Evolutionary conservation across 2,329 filamentous ascomycete species (phyloP), one percentile per base, ranked within the genome.

Genomic region (Cladosporium sp.): DNA sequence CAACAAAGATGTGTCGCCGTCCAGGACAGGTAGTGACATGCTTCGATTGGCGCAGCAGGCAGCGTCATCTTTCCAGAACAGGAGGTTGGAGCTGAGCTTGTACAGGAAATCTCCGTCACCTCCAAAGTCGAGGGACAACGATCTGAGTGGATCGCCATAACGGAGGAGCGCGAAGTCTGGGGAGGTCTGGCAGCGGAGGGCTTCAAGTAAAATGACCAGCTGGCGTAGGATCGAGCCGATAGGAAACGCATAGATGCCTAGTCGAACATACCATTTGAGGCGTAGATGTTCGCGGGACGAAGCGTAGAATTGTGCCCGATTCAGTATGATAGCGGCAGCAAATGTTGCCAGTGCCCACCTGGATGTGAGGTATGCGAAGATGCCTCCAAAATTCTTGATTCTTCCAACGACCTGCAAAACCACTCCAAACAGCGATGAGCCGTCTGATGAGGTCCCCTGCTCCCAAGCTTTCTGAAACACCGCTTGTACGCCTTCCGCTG

Each of bases 301-400:
- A 40, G 90, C 92, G 70, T 95, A 97, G 61, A 97, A 93, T 54
- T 91, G 85, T 6, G 93, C 95, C 53, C 93, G 83, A 67, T 97
- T 97, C 19, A 97, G 76, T 54, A 96, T 74, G 54, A 97, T 81
- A 18, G 89, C 89, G 77, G 92, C 87, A 35, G 85, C 82, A 61
- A 97, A 84, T 62, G 90, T 96, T 49, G 85, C 84, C 54, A 97
- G 74, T 0, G 92, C 91, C 93, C 93, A 97, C 69, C 87, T 87
- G 70, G 89, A 95, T 1, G 88, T 95, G 41, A 90, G 78, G 70
- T 97, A 98, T 62, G 84, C 87, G 70, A 97, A 91, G 54, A 97
- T 83, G 56, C 88, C 90, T 42, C 89, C 87, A 41, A 96, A 77
- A 41, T 87, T 89, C 65, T 85, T 67, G 41, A 68, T 44, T 54